phyloP scores from a whole-genome alignment of 2,329 filamentous ascomycete species.

The Fusarium coffeatum region DNA sequence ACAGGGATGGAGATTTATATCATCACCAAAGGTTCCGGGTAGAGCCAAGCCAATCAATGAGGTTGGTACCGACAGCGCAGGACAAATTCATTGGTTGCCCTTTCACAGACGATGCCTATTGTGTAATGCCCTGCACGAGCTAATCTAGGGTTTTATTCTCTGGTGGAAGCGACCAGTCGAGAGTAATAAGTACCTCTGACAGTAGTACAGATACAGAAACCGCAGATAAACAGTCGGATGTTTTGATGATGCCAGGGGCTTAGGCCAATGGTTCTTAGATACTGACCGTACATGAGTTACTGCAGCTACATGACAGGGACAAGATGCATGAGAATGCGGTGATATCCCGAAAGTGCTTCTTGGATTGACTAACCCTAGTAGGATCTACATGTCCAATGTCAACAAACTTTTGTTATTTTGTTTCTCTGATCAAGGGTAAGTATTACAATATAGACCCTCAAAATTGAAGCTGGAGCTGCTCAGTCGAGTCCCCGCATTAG shows the following conservation, averaged over 20 bases:
- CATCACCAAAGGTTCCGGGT: constrained; percentile 20
- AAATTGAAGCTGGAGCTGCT: neutral
- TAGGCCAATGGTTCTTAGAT: constrained; percentile 42
- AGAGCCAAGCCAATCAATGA: constrained; percentile 38
- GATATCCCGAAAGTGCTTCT: constrained; percentile 4
- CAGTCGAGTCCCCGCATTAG: constrained; percentile 3
- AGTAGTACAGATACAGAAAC: neutral
- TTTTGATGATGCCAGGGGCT: constrained; percentile 37
- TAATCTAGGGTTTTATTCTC: constrained; percentile 11
- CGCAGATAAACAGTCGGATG: constrained; percentile 20
- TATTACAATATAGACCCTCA: neutral
- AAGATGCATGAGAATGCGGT: constrained; percentile 24
- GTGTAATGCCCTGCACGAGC: constrained; percentile 23
- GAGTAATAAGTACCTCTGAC: no score
- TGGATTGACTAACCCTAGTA: neutral
- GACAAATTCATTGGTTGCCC: constrained; percentile 26
- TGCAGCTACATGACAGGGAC: constrained; percentile 8
- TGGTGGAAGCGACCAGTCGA: constrained; percentile 6
- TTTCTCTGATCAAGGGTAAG: neutral
- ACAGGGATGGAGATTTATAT: constrained; percentile 20
- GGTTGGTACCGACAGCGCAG: neutral
- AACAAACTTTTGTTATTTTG: neutral
- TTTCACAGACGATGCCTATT: constrained; percentile 15
- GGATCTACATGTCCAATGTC: neutral
- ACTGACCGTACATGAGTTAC: neutral